Evolutionary conservation across 306 rosid genomes (phyloP).

Genomic region (Ziziphus jujuba): DNA sequence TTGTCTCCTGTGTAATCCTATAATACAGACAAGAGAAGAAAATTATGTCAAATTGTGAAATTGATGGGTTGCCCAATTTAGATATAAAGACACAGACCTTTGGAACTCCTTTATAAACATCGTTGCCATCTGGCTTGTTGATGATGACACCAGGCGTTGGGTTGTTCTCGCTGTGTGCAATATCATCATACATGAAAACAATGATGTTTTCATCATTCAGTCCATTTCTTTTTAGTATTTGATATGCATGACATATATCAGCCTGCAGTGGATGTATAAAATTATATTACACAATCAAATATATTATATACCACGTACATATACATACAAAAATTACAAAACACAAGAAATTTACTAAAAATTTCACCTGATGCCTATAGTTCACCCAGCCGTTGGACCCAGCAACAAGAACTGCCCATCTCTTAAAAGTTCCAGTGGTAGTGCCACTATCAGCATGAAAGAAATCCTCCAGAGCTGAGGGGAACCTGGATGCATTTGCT

Average conservation of each 20-base stretch:
- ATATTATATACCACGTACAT: background rate
- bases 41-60: background rate
- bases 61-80: background rate
- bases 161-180: slow-evolving; percentile 29
- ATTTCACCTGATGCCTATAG: slow-evolving; percentile 49
- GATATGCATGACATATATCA: slow-evolving; percentile 61
- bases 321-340: too few species aligned
- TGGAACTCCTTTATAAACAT: slow-evolving; percentile 56
- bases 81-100: slow-evolving; percentile 23
- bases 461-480: background rate
- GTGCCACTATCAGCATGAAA: too few species aligned
- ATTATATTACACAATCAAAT: background rate
- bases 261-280: slow-evolving; percentile 27
- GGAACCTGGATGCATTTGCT: too few species aligned
- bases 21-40: background rate
- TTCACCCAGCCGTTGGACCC: slow-evolving; percentile 39
- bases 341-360: background rate
- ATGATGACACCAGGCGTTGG: slow-evolving; percentile 53
- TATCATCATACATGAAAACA: slow-evolving; percentile 63
- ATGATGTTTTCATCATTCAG: slow-evolving; percentile 47
- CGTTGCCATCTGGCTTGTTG: slow-evolving; percentile 44
- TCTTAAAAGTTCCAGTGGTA: background rate
- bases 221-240: slow-evolving; percentile 51
- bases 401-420: slow-evolving; percentile 56
- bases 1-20: slow-evolving; percentile 48